A percentile compares a stretch with the other conserved stretches of the same genome.
Evolutionary conservation across 148 eudicot genomes (phyloP).

Genomic region (Silene latifolia): DNA sequence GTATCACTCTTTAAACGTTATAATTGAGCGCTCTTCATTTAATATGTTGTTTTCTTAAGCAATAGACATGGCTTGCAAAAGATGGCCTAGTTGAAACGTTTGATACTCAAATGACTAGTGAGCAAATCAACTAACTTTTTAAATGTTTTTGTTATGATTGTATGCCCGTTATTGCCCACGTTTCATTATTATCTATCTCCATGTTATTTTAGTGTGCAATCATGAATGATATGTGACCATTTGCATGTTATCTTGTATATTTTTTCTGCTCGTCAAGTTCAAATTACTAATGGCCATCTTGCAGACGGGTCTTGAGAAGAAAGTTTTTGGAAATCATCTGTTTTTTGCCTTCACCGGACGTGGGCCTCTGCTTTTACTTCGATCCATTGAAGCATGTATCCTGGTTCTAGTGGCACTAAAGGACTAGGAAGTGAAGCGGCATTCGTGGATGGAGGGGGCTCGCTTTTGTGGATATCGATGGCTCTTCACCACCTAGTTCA

Average conservation of each 20-base stretch:
- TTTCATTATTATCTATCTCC: background rate
- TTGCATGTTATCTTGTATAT: background rate
- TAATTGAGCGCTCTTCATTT: too few relatives aligned
- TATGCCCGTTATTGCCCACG: background rate
- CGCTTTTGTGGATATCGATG: too few relatives aligned
- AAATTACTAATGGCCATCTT: slow-evolving; percentile 16
- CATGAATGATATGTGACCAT: background rate
- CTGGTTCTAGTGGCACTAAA: slow-evolving; percentile 32
- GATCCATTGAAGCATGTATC: slow-evolving; percentile 54
- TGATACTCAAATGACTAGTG: too few relatives aligned
- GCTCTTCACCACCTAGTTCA: too few relatives aligned
- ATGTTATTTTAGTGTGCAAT: background rate
- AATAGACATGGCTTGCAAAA: too few relatives aligned
- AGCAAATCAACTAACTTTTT: too few relatives aligned
- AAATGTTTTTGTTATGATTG: slow-evolving; percentile 1
- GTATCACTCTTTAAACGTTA: too few relatives aligned
- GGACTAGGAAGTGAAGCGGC: slow-evolving; percentile 27
- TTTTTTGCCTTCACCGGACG: slow-evolving; percentile 44
- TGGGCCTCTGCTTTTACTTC: slow-evolving; percentile 58
- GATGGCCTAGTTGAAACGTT: too few relatives aligned
- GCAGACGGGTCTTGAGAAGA: slow-evolving; percentile 91
- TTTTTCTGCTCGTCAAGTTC: background rate
- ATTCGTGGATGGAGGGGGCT: slow-evolving; percentile 35
- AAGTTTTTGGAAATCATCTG: slow-evolving; percentile 78
- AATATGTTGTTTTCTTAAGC: too few relatives aligned